phyloP scores from a whole-genome alignment of 331 rosid genomes.

The Rhamnella rubrinervis region DNA sequence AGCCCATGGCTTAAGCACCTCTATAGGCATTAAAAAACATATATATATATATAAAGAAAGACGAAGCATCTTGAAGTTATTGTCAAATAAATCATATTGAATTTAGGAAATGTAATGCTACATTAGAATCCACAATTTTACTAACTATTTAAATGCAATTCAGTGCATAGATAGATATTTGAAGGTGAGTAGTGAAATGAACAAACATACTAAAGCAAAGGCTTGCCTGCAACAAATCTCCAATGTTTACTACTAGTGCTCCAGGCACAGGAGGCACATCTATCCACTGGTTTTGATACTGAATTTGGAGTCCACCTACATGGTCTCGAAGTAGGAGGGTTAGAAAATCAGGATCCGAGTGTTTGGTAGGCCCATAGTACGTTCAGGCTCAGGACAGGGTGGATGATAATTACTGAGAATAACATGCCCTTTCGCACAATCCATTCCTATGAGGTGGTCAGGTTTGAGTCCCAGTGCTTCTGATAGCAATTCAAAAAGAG shows the following conservation, averaged over 20 bases:
- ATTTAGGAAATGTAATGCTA: no score
- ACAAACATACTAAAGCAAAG: not conserved
- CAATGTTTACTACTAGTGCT: slow-evolving; percentile 18
- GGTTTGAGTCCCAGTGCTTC: slow-evolving; percentile 24
- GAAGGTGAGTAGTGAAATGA: not conserved
- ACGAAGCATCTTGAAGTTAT: no score
- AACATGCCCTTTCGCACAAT: slow-evolving; percentile 14
- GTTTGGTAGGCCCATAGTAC: slow-evolving; percentile 15
- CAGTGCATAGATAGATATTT: not conserved
- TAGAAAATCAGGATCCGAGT: slow-evolving; percentile 10
- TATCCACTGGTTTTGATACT: slow-evolving; percentile 8
- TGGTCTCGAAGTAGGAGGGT: slow-evolving; percentile 22
- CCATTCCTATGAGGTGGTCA: not conserved
- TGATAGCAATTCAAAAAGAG: slow-evolving; percentile 22
- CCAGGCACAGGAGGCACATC: slow-evolving; percentile 5
- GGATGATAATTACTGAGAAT: slow-evolving; percentile 8
- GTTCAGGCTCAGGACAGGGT: slow-evolving; percentile 22
- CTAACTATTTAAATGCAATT: not conserved
- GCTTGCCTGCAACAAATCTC: slow-evolving; percentile 25
- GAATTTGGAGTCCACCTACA: slow-evolving; percentile 16
- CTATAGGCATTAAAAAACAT: no score
- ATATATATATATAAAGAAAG: no score
- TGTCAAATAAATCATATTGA: no score
- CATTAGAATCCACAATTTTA: no score
- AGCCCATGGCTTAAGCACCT: no score